Conservation (phyloP, 2,329 filamentous ascomycete species). For the Blumeriella jaapii region DNA sequence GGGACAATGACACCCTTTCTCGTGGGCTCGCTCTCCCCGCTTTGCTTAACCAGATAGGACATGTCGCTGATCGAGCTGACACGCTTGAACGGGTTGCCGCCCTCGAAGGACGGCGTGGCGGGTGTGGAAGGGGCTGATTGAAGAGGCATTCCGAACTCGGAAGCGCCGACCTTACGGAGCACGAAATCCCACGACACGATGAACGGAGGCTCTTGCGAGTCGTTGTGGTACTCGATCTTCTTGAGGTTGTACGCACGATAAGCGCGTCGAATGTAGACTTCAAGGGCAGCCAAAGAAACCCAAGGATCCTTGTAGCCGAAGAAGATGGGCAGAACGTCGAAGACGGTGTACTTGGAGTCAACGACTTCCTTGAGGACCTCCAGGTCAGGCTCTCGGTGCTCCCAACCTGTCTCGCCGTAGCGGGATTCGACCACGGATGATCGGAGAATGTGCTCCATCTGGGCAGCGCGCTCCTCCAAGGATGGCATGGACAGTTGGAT, state of each 20-base stretch:
- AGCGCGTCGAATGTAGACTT: constrained; percentile 91
- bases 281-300: constrained; percentile 85
- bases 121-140: constrained; percentile 74
- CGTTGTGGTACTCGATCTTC: constrained; percentile 75
- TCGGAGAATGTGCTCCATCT: constrained; percentile 98
- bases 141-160: constrained; percentile 75
- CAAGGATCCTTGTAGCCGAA: constrained; percentile 90
- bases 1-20: constrained; percentile 93
- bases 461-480: constrained; percentile 81
- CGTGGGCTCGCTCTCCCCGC: constrained; percentile 57
- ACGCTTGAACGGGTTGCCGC: constrained; percentile 57
- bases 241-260: constrained; percentile 94
- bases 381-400: constrained; percentile 83
- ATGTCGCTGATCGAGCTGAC: constrained; percentile 95
- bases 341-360: constrained; percentile 97
- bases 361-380: constrained; percentile 95
- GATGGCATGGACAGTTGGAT: constrained; percentile 96
- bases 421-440: constrained; percentile 94
- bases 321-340: constrained; percentile 90
- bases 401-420: constrained; percentile 94
- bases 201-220: constrained; percentile 59
- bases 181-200: constrained; percentile 91
- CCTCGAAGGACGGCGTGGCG: constrained; percentile 55
- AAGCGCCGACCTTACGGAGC: constrained; percentile 83
- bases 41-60: constrained; percentile 70